Conservation (phyloP, 2,329 filamentous ascomycete species). For the Xylaria hypoxylon region DNA sequence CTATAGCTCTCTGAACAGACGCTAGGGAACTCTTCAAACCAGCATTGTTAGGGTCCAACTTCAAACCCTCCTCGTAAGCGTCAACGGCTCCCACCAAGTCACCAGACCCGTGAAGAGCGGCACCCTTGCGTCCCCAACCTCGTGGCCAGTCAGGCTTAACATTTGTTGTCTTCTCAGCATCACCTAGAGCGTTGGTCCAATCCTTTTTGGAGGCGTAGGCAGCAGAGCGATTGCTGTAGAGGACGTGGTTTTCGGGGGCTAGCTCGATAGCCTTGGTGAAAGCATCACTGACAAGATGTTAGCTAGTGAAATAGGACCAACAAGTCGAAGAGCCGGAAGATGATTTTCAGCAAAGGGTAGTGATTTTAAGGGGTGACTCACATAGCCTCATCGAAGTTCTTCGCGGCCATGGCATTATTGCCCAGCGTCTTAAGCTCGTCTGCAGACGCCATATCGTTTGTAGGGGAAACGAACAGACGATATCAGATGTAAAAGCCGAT, state of each 20-base stretch:
- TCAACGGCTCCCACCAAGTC: constrained; percentile 88
- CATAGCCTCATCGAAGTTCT: constrained; percentile 97
- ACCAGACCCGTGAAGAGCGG: constrained; percentile 87
- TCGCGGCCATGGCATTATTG: constrained; percentile 98
- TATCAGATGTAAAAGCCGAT: not conserved
- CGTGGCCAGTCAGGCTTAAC: constrained; percentile 99
- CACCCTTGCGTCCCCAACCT: constrained; percentile 93
- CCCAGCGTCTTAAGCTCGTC: constrained; percentile 94
- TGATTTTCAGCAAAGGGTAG: not conserved
- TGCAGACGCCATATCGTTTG: constrained; percentile 65
- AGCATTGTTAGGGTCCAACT: constrained; percentile 90
- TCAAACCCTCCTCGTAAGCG: constrained; percentile 93
- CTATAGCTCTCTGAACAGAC: constrained; percentile 87
- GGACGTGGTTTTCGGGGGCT: constrained; percentile 91
- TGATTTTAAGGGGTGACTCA: constrained; percentile 63
- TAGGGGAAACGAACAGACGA: constrained; percentile 14
- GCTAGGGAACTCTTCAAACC: constrained; percentile 91
- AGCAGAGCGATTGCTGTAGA: constrained; percentile 96
- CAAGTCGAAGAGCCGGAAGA: not conserved
- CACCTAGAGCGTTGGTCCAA: constrained; percentile 84
- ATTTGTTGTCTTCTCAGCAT: constrained; percentile 93
- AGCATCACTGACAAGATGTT: constrained; percentile 74
- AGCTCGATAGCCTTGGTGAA: constrained; percentile 93
- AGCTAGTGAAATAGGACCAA: constrained; percentile 36
- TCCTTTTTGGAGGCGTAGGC: constrained; percentile 89